phyloP scores from a whole-genome alignment of 1,284 basidiomycete genomes.

The Schizophyllum commune region DNA sequence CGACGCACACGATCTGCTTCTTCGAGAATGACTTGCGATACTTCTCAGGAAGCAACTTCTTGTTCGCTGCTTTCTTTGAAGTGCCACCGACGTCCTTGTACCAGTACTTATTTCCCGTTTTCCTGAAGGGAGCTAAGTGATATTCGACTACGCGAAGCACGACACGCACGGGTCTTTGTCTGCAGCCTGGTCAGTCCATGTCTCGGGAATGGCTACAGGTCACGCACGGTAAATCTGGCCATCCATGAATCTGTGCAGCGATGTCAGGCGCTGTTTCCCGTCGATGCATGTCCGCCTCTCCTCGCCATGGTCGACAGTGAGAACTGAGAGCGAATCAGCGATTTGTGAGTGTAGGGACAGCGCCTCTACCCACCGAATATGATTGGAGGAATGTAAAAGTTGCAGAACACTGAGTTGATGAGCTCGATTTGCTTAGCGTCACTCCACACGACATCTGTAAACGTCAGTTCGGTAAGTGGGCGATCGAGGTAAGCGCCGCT shows the following conservation, averaged over 20 bases:
- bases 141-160: neutral
- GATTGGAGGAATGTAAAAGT: too few species aligned
- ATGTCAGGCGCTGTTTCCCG: constrained; percentile 48
- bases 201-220: constrained; percentile 18
- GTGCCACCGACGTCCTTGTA: constrained; percentile 19
- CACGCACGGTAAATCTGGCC: constrained; percentile 33
- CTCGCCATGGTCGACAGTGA: constrained; percentile 27
- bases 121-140: constrained; percentile 12
- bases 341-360: too few species aligned
- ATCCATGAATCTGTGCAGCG: constrained; percentile 42
- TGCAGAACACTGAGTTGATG: too few species aligned
- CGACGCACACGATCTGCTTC: constrained; percentile 45
- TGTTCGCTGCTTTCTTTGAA: constrained; percentile 9
- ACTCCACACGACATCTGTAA: too few species aligned
- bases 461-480: neutral
- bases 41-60: constrained; percentile 21
- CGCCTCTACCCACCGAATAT: too few species aligned
- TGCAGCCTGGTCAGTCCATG: neutral
- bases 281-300: constrained; percentile 43
- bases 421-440: too few species aligned
- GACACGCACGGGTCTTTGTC: too few species aligned
- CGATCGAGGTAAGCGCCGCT: constrained; percentile 34
- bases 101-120: constrained; percentile 31
- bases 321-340: too few species aligned
- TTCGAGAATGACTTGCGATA: constrained; percentile 27